Base-by-base conservation (phyloP, 2,329 filamentous ascomycete species). In the Clonostachys sp. region DNA sequence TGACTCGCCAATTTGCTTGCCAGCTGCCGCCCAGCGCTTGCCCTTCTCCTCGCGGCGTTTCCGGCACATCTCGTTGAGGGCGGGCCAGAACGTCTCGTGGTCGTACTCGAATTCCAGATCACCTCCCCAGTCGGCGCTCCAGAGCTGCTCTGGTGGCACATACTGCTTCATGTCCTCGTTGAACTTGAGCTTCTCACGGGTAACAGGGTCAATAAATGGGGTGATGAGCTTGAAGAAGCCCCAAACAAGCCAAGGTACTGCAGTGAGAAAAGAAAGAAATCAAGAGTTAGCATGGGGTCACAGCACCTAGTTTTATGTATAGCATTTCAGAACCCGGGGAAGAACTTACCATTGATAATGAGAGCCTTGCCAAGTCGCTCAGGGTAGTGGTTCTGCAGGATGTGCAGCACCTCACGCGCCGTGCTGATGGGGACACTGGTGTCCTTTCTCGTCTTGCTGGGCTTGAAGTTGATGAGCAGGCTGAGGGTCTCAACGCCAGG, bases 141-240 rank as follows among this genome's bases (percentile, higher is more conserved):
- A 87, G 46, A 99, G 80, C 64, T 97, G 92, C 58, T 85, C 77
- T 8, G 83, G 68, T 6, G 91, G 91, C 17, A 99, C 86, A 64
- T 91, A 90, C 55, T 87, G 75, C 56, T 78, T 78, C 73, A 96
- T 84, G 62, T 95, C 87, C 66, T 96, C 91, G 74, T 97, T 96
- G 78, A 96, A 96, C 73, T 94, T 95, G 72, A 99, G 84, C 76
- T 99, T 99, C 61, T 94, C 84, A 49, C 88, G 84, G 10, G 94
- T 99, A 58, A 91, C 73, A 8, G 94, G 94, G 67, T 99, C 94
- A 70, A 99, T 96, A 70, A 99, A 96, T 38, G 92, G 91, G 5
- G 84, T 91, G 69, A 99, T 91, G 58, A 96, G 74, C 70, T 95
- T 96, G 78, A 97, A 95, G 78, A 99, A 99, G 45, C 88, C 88